Evolutionary conservation across 2,329 filamentous ascomycete genomes (phyloP).

Genomic region (Claviceps sorghi): DNA sequence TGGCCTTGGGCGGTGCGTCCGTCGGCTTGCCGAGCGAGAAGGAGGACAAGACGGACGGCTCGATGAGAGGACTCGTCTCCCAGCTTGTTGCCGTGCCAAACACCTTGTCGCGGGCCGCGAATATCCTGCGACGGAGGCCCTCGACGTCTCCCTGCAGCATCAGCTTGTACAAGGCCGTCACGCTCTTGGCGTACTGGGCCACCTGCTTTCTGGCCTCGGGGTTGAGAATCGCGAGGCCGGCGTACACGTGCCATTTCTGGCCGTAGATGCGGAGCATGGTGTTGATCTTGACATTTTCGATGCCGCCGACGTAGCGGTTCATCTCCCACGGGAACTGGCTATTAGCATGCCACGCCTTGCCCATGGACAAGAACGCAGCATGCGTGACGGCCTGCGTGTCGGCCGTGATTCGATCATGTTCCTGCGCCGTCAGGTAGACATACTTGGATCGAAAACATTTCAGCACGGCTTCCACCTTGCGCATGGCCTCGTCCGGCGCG

Average conservation of each 20-base stretch:
- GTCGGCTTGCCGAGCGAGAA: constrained; percentile 67
- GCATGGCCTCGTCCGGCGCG: constrained; percentile 59
- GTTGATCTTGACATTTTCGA: constrained; percentile 99
- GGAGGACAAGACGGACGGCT: constrained; percentile 73
- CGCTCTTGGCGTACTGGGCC: constrained; percentile 78
- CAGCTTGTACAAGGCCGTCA: constrained; percentile 89
- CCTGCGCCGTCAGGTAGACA: constrained; percentile 71
- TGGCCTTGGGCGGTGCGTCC: constrained; percentile 49
- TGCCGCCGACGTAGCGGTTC: constrained; percentile 86
- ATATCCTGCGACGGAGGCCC: constrained; percentile 61
- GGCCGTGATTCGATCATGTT: constrained; percentile 93
- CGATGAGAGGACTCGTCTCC: constrained; percentile 52
- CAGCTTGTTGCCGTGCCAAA: constrained; percentile 54
- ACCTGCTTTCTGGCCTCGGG: constrained; percentile 87
- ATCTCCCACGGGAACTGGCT: constrained; percentile 95
- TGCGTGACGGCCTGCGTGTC: constrained; percentile 98
- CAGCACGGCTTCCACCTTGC: constrained; percentile 67
- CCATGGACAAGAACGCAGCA: constrained; percentile 93
- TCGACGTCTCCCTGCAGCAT: constrained; percentile 77
- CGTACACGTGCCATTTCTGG: constrained; percentile 99
- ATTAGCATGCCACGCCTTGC: constrained; percentile 92
- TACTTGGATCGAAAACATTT: constrained; percentile 72
- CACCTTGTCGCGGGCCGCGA: constrained; percentile 49
- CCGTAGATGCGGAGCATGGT: constrained; percentile 92
- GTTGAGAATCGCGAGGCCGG: constrained; percentile 91